Evolutionary conservation across 139 green algal species (phyloP).

Genomic region (Auxenochlorella pyrenoidosa): DNA sequence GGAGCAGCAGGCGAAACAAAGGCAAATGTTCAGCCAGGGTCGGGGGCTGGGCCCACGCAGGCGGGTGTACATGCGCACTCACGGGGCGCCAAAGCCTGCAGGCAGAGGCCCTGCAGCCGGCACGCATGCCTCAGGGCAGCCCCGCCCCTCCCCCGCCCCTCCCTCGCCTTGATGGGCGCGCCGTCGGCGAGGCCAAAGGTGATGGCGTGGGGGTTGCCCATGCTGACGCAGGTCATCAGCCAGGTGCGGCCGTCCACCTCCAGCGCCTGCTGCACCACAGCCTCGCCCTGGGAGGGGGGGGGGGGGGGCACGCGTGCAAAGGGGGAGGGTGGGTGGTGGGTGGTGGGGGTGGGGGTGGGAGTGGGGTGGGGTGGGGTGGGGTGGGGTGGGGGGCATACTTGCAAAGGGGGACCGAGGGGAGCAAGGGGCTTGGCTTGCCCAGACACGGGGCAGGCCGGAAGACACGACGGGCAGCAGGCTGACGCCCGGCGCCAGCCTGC

Average conservation of each 20-base stretch:
- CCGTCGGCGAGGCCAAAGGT: conserved; percentile 77
- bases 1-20: not conserved
- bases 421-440: too few species aligned
- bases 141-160: not conserved
- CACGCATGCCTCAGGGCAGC: too few species aligned
- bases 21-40: too few species aligned
- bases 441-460: too few species aligned
- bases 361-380: too few species aligned
- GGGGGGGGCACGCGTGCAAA: too few species aligned
- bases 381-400: too few species aligned
- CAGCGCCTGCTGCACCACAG: conserved; percentile 79
- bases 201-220: conserved; percentile 98
- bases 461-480: too few species aligned
- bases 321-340: not conserved
- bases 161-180: conserved; percentile 66
- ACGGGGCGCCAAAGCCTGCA: not conserved
- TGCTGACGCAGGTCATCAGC: conserved; percentile 91
- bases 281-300: conserved; percentile 43
- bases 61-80: not conserved
- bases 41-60: too few species aligned
- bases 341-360: not conserved
- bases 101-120: not conserved
- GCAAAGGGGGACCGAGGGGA: too few species aligned
- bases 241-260: conserved; percentile 81
- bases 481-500: too few species aligned